phyloP scores from a whole-genome alignment of 768 basidiomycete genomes.

The Macrolepiota dolichaula region DNA sequence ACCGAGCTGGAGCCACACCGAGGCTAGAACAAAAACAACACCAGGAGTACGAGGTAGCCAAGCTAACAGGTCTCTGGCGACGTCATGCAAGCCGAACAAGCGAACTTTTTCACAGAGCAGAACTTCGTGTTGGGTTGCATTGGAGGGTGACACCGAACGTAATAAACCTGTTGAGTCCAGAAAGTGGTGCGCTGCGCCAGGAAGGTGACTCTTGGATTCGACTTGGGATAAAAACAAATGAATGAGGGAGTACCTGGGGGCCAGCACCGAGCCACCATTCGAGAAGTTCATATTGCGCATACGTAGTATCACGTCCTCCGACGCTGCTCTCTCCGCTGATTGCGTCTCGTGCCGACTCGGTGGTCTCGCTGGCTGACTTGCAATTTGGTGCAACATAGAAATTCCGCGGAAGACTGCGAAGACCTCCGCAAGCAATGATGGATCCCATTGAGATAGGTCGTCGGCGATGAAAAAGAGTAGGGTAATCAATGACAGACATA shows the following conservation, averaged over 20 bases:
- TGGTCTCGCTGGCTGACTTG: slow-evolving; percentile 51
- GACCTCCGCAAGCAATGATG: slow-evolving; percentile 63
- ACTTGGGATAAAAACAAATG: slow-evolving; percentile 58
- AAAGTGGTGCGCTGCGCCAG: slow-evolving; percentile 65
- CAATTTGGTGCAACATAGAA: slow-evolving; percentile 63
- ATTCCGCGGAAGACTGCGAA: slow-evolving; percentile 80
- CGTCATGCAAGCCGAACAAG: slow-evolving; percentile 55
- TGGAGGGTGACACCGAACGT: slow-evolving; percentile 64
- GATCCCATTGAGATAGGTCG: slow-evolving; percentile 61
- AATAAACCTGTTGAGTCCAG: slow-evolving; percentile 65
- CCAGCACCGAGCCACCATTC: slow-evolving; percentile 34
- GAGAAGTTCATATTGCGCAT: slow-evolving; percentile 77
- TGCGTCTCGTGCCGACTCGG: slow-evolving; percentile 14
- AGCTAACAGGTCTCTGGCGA: slow-evolving; percentile 61
- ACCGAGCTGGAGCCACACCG: slow-evolving; percentile 63
- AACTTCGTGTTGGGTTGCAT: slow-evolving; percentile 66
- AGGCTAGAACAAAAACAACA: slow-evolving; percentile 67
- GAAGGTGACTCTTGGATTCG: slow-evolving; percentile 45
- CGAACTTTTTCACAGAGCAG: slow-evolving; percentile 70
- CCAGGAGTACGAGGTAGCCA: slow-evolving; percentile 81
- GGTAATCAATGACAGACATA: slow-evolving; percentile 61
- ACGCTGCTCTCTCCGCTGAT: slow-evolving; percentile 11
- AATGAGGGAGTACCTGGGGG: slow-evolving; percentile 59
- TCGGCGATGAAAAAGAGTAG: slow-evolving; percentile 72
- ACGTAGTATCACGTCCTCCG: slow-evolving; percentile 63